Evolutionary conservation across 345 rosid species (phyloP).

Genomic region (Orychophragmus violaceus): DNA sequence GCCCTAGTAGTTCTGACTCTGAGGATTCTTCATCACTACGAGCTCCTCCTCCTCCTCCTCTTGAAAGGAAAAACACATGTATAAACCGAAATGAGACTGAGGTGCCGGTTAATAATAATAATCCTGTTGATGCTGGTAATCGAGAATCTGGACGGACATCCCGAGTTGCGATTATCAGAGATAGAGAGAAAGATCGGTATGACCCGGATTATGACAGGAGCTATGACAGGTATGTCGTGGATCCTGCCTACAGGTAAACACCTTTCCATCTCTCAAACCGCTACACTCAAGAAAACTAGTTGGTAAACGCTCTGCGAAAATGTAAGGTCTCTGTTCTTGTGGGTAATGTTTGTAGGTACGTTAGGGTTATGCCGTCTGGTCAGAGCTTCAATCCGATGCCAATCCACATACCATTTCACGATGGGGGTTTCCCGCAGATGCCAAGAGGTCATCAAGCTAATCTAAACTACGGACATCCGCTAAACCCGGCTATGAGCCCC

Average conservation of each 20-base stretch:
- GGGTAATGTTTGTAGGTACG: slow-evolving; percentile 47
- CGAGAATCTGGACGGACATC: slow-evolving; percentile 50
- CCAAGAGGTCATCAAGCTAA: slow-evolving; percentile 65
- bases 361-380: slow-evolving; percentile 64
- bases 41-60: slow-evolving; percentile 16
- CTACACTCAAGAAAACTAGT: neutral
- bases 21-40: slow-evolving; percentile 47
- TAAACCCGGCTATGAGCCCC: slow-evolving; percentile 58
- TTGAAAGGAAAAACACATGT: slow-evolving; percentile 35
- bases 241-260: slow-evolving; percentile 28
- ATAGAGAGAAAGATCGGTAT: slow-evolving; percentile 87
- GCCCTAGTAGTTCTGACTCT: slow-evolving; percentile 54
- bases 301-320: neutral
- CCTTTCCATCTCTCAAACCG: neutral
- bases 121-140: slow-evolving; percentile 32
- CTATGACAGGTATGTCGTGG: slow-evolving; percentile 62
- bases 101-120: slow-evolving; percentile 31
- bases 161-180: slow-evolving; percentile 91
- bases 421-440: slow-evolving; percentile 57
- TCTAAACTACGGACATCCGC: slow-evolving; percentile 47
- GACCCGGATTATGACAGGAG: slow-evolving; percentile 97
- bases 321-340: neutral
- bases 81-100: slow-evolving; percentile 55
- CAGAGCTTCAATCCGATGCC: slow-evolving; percentile 62
- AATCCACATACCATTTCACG: slow-evolving; percentile 67